Evolutionary conservation across 441 rosid genomes (phyloP).

Genomic region (Erysimum cheiri): DNA sequence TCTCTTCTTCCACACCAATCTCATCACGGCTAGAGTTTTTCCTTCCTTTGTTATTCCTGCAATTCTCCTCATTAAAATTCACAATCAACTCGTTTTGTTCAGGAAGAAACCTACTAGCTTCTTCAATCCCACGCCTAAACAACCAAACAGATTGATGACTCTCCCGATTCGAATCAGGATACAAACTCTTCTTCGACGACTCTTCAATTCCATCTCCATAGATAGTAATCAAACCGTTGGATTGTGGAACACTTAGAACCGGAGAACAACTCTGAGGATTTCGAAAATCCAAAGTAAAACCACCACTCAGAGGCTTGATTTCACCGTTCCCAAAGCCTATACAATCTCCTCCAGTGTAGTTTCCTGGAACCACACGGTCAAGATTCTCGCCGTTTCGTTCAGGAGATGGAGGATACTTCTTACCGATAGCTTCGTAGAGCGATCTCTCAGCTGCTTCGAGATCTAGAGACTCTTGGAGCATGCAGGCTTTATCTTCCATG

Average conservation of each 20-base stretch:
- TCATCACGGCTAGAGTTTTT: conserved; percentile 51
- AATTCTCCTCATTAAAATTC: conserved; percentile 42
- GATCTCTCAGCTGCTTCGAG: conserved; percentile 68
- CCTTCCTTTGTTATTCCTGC: conserved; percentile 39
- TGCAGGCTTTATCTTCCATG: conserved; percentile 60
- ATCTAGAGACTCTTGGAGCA: conserved; percentile 72
- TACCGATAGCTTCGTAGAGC: conserved; percentile 65
- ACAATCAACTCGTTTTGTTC: conserved; percentile 44
- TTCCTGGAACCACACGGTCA: conserved; percentile 42
- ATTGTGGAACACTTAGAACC: conserved; percentile 45
- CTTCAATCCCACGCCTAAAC: conserved; percentile 58
- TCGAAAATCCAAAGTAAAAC: conserved; percentile 42
- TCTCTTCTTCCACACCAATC: conserved; percentile 53
- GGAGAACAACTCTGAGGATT: conserved; percentile 41
- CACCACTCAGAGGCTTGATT: conserved; percentile 41
- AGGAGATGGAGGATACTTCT: conserved; percentile 72
- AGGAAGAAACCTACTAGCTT: conserved; percentile 56
- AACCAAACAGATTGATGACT: conserved; percentile 53
- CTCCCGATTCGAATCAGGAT: conserved; percentile 46
- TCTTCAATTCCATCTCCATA: conserved; percentile 53
- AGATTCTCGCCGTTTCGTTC: conserved; percentile 37
- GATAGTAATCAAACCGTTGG: conserved; percentile 46
- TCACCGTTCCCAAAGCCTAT: conserved; percentile 31
- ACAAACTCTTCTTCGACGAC: conserved; percentile 50
- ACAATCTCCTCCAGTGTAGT: conserved; percentile 33